Evolutionary conservation across 2,329 filamentous ascomycete species (phyloP), one percentile per base, ranked within the genome.

Genomic region (Epichloe scottii): DNA sequence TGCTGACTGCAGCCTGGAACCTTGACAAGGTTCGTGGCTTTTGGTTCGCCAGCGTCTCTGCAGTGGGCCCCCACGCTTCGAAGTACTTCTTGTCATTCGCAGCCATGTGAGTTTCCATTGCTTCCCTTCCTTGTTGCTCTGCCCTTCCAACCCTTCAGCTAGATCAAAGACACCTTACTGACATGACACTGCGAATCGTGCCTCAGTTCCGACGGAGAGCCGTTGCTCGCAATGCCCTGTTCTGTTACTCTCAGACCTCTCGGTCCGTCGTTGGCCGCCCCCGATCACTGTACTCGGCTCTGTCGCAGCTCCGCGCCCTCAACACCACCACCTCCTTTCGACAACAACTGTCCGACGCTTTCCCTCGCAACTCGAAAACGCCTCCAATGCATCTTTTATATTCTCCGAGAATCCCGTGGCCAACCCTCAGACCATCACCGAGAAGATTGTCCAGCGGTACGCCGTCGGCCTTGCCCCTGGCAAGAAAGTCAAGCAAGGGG

Each of bases 361-460:
- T 87, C 60, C 80, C 52, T 76, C 82, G 2, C 78, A 85, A 63
- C 72, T 79, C 51, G 76, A 84, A 53, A 77, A 77, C 55, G 66
- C 76, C 2, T 53, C 60, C 34, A 61, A 68, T 4, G 71, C 79
- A 4, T 69, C 76, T 44, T 73, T 76, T 39, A 67, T 50, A 73
- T 75, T 41, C 72, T 77, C 34, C 64, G 73, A 49, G 69, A 71
- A n/a, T 50, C 4, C 38, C 3, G 12, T 34, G 8, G 10, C 62
- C 1, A 34, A 46, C 3, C 46, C 55, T 3, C 50, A 55, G 37
- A 54, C 57, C 2, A 69, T 95, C 48, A 93, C 87, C 3, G 90
- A 96, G 66, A 95, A 95, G 74, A 95, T 96, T 53, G 84, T 95
- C 0, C 90, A 96, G 66, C 71, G 76, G 15, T 84, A 95, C 66